A percentile compares a stretch with the other conserved stretches of the same genome.
These are phyloP conservation scores for Tripterygium wilfordii DNA, from an alignment of 177 flowering plant genomes.

Conservation along the genomic window DNA sequence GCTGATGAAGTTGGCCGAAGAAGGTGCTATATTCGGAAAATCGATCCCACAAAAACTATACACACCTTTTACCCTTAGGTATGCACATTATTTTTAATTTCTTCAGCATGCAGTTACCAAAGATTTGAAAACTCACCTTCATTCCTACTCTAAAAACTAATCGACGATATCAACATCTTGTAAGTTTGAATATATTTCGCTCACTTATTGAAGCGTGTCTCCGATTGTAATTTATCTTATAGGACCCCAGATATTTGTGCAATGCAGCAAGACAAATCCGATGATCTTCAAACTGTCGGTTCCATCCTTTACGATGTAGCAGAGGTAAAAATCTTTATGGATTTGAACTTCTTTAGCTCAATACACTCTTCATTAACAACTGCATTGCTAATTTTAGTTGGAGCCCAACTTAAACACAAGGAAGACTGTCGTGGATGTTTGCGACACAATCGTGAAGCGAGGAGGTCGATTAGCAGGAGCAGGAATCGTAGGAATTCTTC, in stretches of 20 bases:
- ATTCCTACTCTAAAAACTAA: too few species aligned
- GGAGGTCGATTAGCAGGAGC: constrained; percentile 85
- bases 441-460: constrained; percentile 67
- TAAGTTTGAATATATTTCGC: too few species aligned
- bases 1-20: constrained; percentile 59
- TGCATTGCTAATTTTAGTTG: constrained; percentile 29
- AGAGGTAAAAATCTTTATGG: too few species aligned
- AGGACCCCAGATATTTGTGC: constrained; percentile 79
- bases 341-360: not conserved
- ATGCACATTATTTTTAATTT: too few species aligned
- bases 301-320: constrained; percentile 40
- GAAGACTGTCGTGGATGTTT: constrained; percentile 50
- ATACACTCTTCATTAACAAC: not conserved
- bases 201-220: constrained; percentile 1
- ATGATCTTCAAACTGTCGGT: constrained; percentile 53
- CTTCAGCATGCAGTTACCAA: too few species aligned
- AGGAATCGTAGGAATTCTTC: constrained; percentile 85
- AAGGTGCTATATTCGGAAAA: constrained; percentile 44
- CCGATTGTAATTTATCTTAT: constrained; percentile 9
- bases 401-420: constrained; percentile 39
- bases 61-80: constrained; percentile 62
- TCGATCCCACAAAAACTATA: constrained; percentile 40
- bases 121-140: too few species aligned
- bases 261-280: constrained; percentile 77
- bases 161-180: too few species aligned